Evolutionary conservation across 1,139 yeast genomes (phyloP).

Genomic region (Kurtzmaniella quercitrusa): DNA sequence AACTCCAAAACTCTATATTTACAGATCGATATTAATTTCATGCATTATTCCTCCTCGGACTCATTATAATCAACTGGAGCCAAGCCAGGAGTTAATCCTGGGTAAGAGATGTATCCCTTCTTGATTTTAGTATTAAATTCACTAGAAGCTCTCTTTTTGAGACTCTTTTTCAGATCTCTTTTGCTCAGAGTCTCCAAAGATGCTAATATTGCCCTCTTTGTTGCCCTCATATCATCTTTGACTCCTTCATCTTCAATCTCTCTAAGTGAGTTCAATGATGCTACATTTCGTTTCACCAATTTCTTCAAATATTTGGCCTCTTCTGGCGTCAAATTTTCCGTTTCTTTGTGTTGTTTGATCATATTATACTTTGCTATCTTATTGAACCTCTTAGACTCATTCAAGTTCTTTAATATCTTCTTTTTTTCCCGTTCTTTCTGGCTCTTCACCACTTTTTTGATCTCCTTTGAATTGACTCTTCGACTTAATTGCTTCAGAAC

Average conservation of each 20-base stretch:
- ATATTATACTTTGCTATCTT: conserved; percentile 50
- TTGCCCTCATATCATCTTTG: conserved; percentile 40
- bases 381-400: conserved; percentile 36
- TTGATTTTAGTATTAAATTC: conserved; percentile 42
- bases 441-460: conserved; percentile 29
- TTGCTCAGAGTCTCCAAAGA: conserved; percentile 18
- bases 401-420: conserved; percentile 30
- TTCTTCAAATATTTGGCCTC: conserved; percentile 48
- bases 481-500: conserved; percentile 26
- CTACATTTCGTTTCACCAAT: conserved; percentile 47
- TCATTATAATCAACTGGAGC: conserved; percentile 77
- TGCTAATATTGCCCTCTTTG: conserved; percentile 37
- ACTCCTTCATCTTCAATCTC: conserved; percentile 41
- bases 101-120: conserved; percentile 42
- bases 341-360: conserved; percentile 37
- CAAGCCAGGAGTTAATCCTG: conserved; percentile 86
- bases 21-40: neutral
- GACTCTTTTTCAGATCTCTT: conserved; percentile 11
- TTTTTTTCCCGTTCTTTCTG: conserved; percentile 31
- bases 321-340: conserved; percentile 32
- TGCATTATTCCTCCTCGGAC: conserved; percentile 31
- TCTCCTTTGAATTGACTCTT: conserved; percentile 26
- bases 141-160: conserved; percentile 26
- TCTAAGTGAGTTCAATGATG: conserved; percentile 39
- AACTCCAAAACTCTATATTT: too few relatives aligned